A percentile compares a stretch with the other conserved stretches of the same genome.
Evolutionary conservation across 1,139 yeast species (phyloP).

Genomic region (Lipomyces yarrowii): DNA sequence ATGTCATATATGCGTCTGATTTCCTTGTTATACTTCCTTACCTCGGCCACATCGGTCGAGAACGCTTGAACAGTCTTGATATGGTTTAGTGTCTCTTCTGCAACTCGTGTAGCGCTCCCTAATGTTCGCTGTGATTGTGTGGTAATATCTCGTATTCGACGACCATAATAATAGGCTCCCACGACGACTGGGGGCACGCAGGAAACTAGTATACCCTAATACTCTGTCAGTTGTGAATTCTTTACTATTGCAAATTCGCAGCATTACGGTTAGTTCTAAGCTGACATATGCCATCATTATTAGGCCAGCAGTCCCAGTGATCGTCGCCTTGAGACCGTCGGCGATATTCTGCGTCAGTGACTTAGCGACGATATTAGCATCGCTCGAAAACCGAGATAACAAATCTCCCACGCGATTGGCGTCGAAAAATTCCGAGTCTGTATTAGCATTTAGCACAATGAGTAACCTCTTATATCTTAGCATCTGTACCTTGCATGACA

Average conservation of each 20-base stretch:
- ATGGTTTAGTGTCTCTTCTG: constrained; percentile 89
- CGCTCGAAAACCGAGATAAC: constrained; percentile 83
- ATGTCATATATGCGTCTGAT: constrained; percentile 71
- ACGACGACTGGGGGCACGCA: constrained; percentile 80
- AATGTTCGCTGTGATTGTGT: constrained; percentile 79
- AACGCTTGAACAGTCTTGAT: constrained; percentile 86
- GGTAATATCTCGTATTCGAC: constrained; percentile 73
- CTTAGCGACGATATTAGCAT: constrained; percentile 85
- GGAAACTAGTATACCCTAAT: constrained; percentile 60
- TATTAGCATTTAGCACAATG: constrained; percentile 49
- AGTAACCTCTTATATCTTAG: constrained; percentile 37
- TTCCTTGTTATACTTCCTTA: constrained; percentile 64
- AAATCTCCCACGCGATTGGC: constrained; percentile 91
- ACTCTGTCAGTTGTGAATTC: constrained; percentile 56
- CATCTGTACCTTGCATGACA: constrained; percentile 57
- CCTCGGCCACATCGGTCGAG: constrained; percentile 76
- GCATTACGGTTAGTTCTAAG: constrained; percentile 65
- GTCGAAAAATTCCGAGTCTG: constrained; percentile 91
- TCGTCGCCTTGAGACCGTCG: constrained; percentile 81
- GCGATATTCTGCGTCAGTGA: constrained; percentile 87
- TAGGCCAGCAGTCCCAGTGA: constrained; percentile 78
- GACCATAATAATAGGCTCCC: constrained; percentile 78
- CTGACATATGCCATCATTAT: constrained; percentile 89
- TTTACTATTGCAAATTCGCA: constrained; percentile 53
- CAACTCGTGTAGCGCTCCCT: constrained; percentile 82